Conservation (phyloP, 495 filamentous ascomycete genomes). For the Entonaema liquescens region DNA sequence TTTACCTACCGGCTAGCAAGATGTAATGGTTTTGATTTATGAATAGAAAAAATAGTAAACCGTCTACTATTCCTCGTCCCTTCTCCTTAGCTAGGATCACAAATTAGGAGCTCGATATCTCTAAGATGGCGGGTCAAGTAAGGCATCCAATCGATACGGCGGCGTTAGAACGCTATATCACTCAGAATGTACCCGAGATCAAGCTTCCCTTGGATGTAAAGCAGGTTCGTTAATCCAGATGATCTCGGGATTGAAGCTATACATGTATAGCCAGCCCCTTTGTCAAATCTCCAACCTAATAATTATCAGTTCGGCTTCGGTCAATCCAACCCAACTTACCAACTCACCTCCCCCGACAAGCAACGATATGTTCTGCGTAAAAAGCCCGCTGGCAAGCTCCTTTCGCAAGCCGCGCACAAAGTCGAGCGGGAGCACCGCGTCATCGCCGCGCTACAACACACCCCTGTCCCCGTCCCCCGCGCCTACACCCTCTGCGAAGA, state of each 20-base stretch:
- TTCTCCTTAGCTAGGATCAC: not conserved
- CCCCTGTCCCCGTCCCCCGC: slow-evolving; percentile 86
- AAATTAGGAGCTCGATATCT: not conserved
- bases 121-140: slow-evolving; percentile 84
- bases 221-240: slow-evolving; percentile 67
- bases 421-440: slow-evolving; percentile 95
- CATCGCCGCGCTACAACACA: slow-evolving; percentile 79
- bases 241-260: not conserved
- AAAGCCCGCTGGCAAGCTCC: slow-evolving; percentile 90
- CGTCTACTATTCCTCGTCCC: not conserved
- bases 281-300: too few relatives aligned
- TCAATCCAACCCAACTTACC: slow-evolving; percentile 97
- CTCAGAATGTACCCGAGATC: slow-evolving; percentile 78
- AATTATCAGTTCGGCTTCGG: slow-evolving; percentile 87
- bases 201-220: slow-evolving; percentile 83
- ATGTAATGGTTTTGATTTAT: not conserved
- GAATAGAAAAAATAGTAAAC: too few relatives aligned
- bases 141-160: slow-evolving; percentile 86
- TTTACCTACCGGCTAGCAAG: not conserved
- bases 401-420: slow-evolving; percentile 92
- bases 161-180: slow-evolving; percentile 80
- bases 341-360: slow-evolving; percentile 74
- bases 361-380: slow-evolving; percentile 86
- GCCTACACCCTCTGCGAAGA: slow-evolving; percentile 90
- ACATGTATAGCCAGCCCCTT: too few relatives aligned